phyloP scores from a whole-genome alignment of 2,329 filamentous ascomycete genomes.

The Claviceps pusilla region DNA sequence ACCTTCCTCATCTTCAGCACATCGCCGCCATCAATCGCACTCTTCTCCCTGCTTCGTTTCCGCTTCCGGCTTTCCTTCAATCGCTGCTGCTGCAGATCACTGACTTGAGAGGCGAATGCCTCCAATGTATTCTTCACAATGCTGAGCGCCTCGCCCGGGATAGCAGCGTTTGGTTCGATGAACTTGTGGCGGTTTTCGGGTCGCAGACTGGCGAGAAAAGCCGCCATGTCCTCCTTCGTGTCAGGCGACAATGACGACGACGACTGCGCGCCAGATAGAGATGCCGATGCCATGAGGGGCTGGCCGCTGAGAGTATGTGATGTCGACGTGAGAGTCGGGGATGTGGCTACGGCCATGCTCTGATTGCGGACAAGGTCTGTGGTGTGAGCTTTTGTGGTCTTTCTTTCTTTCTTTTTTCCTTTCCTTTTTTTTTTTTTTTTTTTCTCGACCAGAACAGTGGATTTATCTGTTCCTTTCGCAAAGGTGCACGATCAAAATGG shows the following conservation, averaged over 20 bases:
- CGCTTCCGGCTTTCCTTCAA: slow-evolving; percentile 62
- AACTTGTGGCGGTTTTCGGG: slow-evolving; percentile 54
- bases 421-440: no score
- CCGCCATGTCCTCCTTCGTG: slow-evolving; percentile 23
- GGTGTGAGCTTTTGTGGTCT: not conserved
- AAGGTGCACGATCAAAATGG: not conserved
- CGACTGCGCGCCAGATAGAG: slow-evolving; percentile 21
- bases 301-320: slow-evolving; percentile 47
- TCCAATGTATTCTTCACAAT: slow-evolving; percentile 73
- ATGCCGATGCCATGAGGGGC: slow-evolving; percentile 26
- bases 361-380: not conserved
- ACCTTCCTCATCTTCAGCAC: slow-evolving; percentile 67
- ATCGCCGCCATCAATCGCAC: slow-evolving; percentile 24
- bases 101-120: slow-evolving; percentile 57
- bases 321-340: slow-evolving; percentile 47
- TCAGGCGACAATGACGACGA: slow-evolving; percentile 16
- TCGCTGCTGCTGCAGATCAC: slow-evolving; percentile 54
- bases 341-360: slow-evolving; percentile 27
- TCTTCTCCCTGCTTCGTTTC: slow-evolving; percentile 45
- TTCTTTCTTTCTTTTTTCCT: no score
- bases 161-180: slow-evolving; percentile 52
- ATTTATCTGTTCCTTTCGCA: no score
- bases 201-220: slow-evolving; percentile 42
- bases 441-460: no score
- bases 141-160: slow-evolving; percentile 55